A percentile compares a stretch with the other conserved stretches of the same genome.
These are phyloP conservation scores for Penicillium paxilli DNA, from an alignment of 495 filamentous ascomycete genomes.

Conservation along the genomic window DNA sequence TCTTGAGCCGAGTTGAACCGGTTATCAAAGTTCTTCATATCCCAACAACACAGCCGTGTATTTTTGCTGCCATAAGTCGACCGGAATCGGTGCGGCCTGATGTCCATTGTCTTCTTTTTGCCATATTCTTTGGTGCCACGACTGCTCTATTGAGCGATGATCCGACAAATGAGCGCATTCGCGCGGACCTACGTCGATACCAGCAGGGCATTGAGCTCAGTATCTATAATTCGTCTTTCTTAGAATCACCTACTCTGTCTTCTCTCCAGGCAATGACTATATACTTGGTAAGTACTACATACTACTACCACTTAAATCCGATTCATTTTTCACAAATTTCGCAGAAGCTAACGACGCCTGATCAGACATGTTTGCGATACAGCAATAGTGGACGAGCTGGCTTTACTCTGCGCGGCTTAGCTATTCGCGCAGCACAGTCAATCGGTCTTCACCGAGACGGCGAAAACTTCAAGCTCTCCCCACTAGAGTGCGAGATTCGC, in stretches of 20 bases:
- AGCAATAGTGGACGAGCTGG: constrained; percentile 44
- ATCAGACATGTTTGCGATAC: constrained; percentile 42
- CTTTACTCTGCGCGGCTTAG: constrained; percentile 45
- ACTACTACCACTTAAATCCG: not conserved
- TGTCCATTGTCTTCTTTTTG: constrained; percentile 42
- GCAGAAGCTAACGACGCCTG: constrained; percentile 1
- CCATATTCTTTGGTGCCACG: constrained; percentile 42
- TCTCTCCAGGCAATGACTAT: constrained; percentile 38
- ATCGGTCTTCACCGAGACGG: constrained; percentile 52
- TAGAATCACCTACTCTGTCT: constrained; percentile 34
- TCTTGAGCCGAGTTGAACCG: constrained; percentile 36
- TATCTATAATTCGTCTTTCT: constrained; percentile 26
- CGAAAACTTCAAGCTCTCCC: constrained; percentile 34
- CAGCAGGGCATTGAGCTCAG: constrained; percentile 33
- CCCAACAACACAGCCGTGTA: constrained; percentile 32
- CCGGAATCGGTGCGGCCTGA: constrained; percentile 31
- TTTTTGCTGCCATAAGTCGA: constrained; percentile 40
- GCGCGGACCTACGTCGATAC: constrained; percentile 29
- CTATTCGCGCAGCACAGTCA: constrained; percentile 49
- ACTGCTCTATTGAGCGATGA: constrained; percentile 34
- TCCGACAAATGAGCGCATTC: constrained; percentile 22
- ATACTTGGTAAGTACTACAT: constrained; percentile 24
- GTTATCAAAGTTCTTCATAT: constrained; percentile 45
- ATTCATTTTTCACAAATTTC: not conserved
- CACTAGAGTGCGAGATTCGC: constrained; percentile 43